Conservation (phyloP, 2,329 filamentous ascomycete genomes). For the Exophiala dermatitidis region DNA sequence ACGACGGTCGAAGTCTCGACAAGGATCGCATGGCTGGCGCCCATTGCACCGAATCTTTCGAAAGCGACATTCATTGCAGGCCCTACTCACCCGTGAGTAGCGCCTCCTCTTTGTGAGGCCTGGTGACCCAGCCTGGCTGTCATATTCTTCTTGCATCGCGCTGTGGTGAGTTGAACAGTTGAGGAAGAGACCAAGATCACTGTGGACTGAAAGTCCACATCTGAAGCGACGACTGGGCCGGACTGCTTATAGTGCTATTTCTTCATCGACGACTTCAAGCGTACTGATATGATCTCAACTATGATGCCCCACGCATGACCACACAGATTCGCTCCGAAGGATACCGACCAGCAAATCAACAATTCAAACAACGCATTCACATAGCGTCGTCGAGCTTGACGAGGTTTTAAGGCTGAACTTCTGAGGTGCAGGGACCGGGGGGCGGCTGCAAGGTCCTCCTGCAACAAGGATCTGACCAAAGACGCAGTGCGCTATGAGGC, state of each 20-base stretch:
- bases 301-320: background rate
- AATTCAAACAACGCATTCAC: no score
- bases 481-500: no score
- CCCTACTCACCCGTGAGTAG: conserved; percentile 22
- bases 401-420: background rate
- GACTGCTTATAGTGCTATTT: background rate
- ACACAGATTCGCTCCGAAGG: background rate
- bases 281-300: background rate
- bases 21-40: conserved; percentile 36
- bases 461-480: no score
- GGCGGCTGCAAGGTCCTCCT: background rate
- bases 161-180: background rate
- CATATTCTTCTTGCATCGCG: conserved; percentile 9
- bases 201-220: background rate
- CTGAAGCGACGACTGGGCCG: background rate
- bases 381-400: no score
- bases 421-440: background rate
- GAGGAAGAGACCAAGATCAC: background rate
- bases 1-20: conserved; percentile 21
- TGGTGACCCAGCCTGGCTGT: conserved; percentile 12
- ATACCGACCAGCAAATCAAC: background rate
- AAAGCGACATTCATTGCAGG: conserved; percentile 38
- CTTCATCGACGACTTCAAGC: background rate
- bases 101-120: conserved; percentile 9
- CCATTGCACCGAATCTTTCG: conserved; percentile 39